Base-by-base conservation (phyloP, 257 asterid species). In the Prunella vulgaris region DNA sequence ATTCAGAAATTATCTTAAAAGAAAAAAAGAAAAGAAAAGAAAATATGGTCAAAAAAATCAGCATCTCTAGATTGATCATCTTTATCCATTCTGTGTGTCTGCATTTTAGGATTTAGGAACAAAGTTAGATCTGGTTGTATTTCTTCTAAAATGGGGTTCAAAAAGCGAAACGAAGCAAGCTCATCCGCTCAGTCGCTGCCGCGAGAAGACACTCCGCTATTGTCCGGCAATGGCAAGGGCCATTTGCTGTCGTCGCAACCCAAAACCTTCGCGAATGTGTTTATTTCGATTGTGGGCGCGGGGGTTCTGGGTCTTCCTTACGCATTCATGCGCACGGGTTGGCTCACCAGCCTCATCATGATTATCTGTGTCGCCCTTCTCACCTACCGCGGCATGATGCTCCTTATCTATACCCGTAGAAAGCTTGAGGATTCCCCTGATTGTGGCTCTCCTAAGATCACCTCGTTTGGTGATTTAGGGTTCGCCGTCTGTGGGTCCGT, bases 221-320 rank as follows among this genome's bases (percentile, higher is more conserved):
- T 93, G 57, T 61, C 84, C 40, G 65, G 27, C 54, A n/a, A 37
- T 38, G 80, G 68, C 63, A 73, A 42, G 30, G 68, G 66, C 22
- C 86, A 79, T 12, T 4, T 4, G n/a, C 82, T 78, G 2, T 90
- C 98, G 17, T 90, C 98, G 18, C 87, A 79, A 10, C 72, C 84
- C 69, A 93, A 93, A 76, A 87, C 98, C 15, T 87, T 85, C 77
- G 96, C 97, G 28, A 93, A 88, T 17, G 90, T 93, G 37, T 90
- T 93, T 74, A 85, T 90, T 30, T 78, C 96, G 64, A 82, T 93
- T 49, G 96, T 88, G 64, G 97, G 97, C 10, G 97, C 96, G 53
- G 97, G 98, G 6, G 98, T 90, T 40, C 95, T 90, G 53, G 93
- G 97, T 68, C 87, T 93, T 3, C 98, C 98, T 8, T 93, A 93